These are phyloP conservation scores for Cucumis variabilis DNA, from an alignment of 331 rosid genomes.

Conservation along the genomic window DNA sequence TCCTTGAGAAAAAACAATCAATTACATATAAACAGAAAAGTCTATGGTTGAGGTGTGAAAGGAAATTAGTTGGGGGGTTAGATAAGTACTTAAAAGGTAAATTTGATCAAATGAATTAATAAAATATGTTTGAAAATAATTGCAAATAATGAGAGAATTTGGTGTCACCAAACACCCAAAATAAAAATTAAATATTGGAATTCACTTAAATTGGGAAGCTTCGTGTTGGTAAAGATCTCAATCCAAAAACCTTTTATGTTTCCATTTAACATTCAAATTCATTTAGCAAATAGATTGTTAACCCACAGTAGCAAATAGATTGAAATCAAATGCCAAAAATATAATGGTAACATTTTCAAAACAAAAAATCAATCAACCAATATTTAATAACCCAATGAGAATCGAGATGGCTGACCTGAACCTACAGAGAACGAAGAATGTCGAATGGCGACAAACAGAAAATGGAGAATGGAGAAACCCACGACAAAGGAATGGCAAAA, in stretches of 20 bases:
- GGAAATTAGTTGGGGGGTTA: neutral
- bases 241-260: neutral
- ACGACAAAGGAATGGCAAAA: too few species aligned
- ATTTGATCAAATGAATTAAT: neutral
- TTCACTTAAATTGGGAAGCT: neutral
- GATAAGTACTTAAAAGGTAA: neutral
- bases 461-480: too few species aligned
- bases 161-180: neutral
- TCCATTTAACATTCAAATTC: constrained; percentile 17
- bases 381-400: too few species aligned
- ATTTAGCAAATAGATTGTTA: too few species aligned
- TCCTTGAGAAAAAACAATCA: neutral
- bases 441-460: too few species aligned
- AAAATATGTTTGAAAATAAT: neutral
- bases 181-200: neutral
- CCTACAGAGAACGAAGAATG: too few species aligned
- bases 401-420: too few species aligned
- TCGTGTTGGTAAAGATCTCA: neutral
- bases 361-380: too few species aligned
- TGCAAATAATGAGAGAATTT: neutral
- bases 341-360: too few species aligned
- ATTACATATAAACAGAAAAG: neutral
- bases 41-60: neutral
- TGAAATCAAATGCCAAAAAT: too few species aligned
- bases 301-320: too few species aligned